Evolutionary conservation across 306 rosid genomes (phyloP), one percentile per base, ranked within the genome.

Genomic region (Vigna reflexopilosa): DNA sequence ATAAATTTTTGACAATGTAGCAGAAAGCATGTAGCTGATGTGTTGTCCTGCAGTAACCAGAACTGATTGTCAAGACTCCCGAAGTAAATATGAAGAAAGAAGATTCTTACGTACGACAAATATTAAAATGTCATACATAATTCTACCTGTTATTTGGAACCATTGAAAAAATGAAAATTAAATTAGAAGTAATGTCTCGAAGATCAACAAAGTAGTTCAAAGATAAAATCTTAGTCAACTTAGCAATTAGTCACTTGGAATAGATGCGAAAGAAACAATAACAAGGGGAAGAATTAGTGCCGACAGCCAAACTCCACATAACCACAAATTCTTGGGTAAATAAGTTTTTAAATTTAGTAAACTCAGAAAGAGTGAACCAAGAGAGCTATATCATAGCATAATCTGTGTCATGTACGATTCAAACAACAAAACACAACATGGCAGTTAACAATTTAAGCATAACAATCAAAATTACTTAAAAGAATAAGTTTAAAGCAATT

Each of bases 1-100:
- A 96, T 91, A 77, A 96, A 93, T 47, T 93, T 93, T 79, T 96
- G 99, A 85, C 97, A 91, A 81, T 93, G 94, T 77, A 96, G 99
- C 57, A 93, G 93, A 87, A 96, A 93, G 90, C 97, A 96, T 54
- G 88, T 90, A 69, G 98, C 93, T 52, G 99, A 93, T 72, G 90
- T 84, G 82, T 87, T 93, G 85, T 93, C 96, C 99, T 96, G 93
- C 92, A 91, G 38, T 63, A 72, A 61, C 65, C 67, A 85, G 68
- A 88, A 72, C 55, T 45, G 28, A 79, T 77, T 1, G 20, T 83
- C 69, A 83, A 54, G 17, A 67, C 34, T 36, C 20, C 12, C 26
- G 72, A 77, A 30, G 57, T 72, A n/a, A 62, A 62, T 72, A 55
- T 15, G 47, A 54, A 24, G 36, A 66, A n/a, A 19, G 63, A 77